Conservation (phyloP, 1,284 basidiomycete species). For the Heterobasidion occidentale region DNA sequence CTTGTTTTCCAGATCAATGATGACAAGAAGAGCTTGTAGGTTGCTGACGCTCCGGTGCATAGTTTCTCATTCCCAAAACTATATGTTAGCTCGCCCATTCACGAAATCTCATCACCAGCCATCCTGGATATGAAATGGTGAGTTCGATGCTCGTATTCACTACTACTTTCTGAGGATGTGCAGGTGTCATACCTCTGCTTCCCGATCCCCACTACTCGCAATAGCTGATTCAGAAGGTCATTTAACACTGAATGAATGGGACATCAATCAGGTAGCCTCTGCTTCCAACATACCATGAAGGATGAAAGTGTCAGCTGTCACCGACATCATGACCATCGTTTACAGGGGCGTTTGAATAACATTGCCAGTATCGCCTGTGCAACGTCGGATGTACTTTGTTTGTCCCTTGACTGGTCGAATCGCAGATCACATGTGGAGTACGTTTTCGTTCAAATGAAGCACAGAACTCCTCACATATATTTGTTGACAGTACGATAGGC, state of each 20-base stretch:
- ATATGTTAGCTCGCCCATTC: conserved; percentile 46
- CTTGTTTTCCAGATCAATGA: conserved; percentile 50
- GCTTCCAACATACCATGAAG: not conserved
- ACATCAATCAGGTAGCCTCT: conserved; percentile 36
- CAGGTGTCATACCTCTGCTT: conserved; percentile 50
- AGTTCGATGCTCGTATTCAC: conserved; percentile 1
- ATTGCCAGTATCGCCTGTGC: conserved; percentile 50
- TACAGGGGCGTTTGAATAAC: conserved; percentile 36
- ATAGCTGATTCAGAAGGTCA: conserved; percentile 82
- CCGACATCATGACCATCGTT: not conserved
- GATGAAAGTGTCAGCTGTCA: not conserved
- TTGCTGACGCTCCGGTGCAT: not conserved
- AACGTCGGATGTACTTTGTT: conserved; percentile 55
- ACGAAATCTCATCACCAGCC: conserved; percentile 71
- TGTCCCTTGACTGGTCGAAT: conserved; percentile 87
- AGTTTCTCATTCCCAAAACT: conserved; percentile 4
- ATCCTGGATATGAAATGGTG: conserved; percentile 94
- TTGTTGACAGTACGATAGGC: conserved; percentile 32
- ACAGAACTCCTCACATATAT: not conserved
- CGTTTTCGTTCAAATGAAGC: not conserved
- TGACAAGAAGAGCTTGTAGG: conserved; percentile 13
- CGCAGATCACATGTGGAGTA: conserved; percentile 31
- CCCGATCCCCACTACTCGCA: conserved; percentile 42
- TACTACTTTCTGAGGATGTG: conserved; percentile 1
- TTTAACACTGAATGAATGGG: conserved; percentile 55